phyloP scores from a whole-genome alignment of 345 rosid genomes.

The Salix koriyanagi region DNA sequence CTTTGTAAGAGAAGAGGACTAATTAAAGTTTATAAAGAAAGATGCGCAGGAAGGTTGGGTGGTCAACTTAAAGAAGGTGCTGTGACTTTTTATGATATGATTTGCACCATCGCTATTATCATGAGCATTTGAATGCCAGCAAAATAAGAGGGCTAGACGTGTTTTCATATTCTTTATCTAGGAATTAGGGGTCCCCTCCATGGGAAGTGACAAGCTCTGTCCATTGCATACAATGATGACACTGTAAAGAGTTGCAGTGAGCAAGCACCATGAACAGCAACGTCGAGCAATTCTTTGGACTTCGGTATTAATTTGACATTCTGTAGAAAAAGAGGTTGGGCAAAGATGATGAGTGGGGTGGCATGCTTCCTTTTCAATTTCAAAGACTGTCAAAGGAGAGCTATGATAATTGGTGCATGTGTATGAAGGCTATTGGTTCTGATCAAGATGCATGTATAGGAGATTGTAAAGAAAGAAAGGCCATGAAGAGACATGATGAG shows the following conservation, averaged over 20 bases:
- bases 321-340: no score
- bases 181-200: background rate
- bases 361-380: no score
- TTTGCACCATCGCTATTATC: constrained; percentile 13
- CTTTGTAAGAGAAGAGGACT: constrained; percentile 1
- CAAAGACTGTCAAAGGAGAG: no score
- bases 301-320: background rate
- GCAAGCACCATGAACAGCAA: background rate
- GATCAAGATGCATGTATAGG: no score
- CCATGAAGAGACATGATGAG: no score
- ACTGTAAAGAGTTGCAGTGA: background rate
- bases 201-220: background rate
- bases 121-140: constrained; percentile 14
- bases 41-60: constrained; percentile 18
- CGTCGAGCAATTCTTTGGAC: background rate
- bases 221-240: background rate
- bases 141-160: constrained; percentile 11
- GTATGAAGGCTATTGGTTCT: no score
- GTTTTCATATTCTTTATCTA: background rate
- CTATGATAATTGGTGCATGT: no score
- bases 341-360: no score
- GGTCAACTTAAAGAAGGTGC: constrained; percentile 34
- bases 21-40: background rate
- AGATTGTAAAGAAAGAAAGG: no score
- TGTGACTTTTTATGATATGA: constrained; percentile 24